phyloP scores from a whole-genome alignment of 2,329 filamentous ascomycete genomes.

The Fusarium xyrophilum region DNA sequence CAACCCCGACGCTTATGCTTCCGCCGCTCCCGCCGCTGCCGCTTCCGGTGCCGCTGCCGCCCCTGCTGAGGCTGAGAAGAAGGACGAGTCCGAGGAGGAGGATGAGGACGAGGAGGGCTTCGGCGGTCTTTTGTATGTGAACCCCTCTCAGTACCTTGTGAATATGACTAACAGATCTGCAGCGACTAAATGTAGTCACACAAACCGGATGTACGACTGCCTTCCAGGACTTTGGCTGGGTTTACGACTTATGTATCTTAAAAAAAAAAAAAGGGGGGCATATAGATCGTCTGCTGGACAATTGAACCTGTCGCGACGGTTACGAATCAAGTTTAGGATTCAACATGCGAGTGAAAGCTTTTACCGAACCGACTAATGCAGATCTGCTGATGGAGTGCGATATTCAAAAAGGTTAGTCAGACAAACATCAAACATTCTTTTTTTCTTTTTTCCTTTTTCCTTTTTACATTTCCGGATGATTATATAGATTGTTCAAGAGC shows the following conservation, averaged over 20 bases:
- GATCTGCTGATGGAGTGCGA: constrained; percentile 7
- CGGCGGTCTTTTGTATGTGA: constrained; percentile 77
- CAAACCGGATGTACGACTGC: constrained; percentile 49
- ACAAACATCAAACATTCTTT: neutral
- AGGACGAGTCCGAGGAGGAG: constrained; percentile 73
- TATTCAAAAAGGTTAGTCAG: constrained; percentile 55
- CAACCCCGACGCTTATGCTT: constrained; percentile 96
- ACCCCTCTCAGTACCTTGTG: neutral
- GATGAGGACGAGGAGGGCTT: constrained; percentile 74
- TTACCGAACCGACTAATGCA: constrained; percentile 24
- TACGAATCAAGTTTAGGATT: constrained; percentile 39
- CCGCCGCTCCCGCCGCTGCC: constrained; percentile 76
- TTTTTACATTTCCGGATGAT: constrained; percentile 56
- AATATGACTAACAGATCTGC: constrained; percentile 49
- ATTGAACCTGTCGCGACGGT: constrained; percentile 47
- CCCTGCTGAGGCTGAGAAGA: constrained; percentile 67
- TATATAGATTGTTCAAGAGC: constrained; percentile 64
- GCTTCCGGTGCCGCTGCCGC: constrained; percentile 59
- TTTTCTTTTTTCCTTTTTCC: constrained; percentile 20
- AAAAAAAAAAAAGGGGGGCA: constrained; percentile 50
- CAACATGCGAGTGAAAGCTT: constrained; percentile 37
- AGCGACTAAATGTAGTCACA: constrained; percentile 59
- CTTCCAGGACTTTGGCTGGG: constrained; percentile 53
- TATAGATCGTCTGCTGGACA: constrained; percentile 59
- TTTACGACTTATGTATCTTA: constrained; percentile 53